Evolutionary conservation across 116 monocot species (phyloP).

Genomic region (Phalaenopsis hybrid): DNA sequence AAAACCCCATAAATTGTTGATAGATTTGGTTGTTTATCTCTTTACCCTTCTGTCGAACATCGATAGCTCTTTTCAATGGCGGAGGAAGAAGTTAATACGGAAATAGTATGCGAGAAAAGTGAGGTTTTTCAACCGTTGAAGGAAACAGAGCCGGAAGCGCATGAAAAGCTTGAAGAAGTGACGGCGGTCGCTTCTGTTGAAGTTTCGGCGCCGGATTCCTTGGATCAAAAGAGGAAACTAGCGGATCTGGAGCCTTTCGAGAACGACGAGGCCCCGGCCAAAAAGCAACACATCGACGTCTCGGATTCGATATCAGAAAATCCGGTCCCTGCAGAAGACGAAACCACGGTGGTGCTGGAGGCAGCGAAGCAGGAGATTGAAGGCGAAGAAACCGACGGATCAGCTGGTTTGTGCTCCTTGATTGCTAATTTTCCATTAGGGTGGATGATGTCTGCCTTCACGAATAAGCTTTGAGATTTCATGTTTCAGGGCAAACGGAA

Average conservation of each 20-base stretch:
- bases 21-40: background rate
- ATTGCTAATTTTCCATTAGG: background rate
- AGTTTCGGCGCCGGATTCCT: background rate
- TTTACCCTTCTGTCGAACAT: background rate
- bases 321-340: background rate
- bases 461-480: background rate
- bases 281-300: conserved; percentile 3
- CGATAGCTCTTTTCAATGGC: background rate
- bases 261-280: conserved; percentile 7
- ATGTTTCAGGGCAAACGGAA: background rate
- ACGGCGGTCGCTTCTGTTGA: background rate
- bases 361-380: background rate
- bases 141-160: conserved; percentile 2
- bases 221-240: conserved; percentile 56
- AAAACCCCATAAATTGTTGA: background rate
- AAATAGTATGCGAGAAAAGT: background rate
- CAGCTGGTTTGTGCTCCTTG: background rate
- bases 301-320: background rate
- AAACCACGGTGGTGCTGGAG: background rate
- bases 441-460: background rate
- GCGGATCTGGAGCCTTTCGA: conserved; percentile 24
- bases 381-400: background rate
- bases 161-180: background rate
- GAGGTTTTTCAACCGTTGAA: background rate
- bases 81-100: background rate